Evolutionary conservation across 352 stramenopile species (phyloP), one percentile per base, ranked within the genome.

Genomic region (Pythium graminicola): DNA sequence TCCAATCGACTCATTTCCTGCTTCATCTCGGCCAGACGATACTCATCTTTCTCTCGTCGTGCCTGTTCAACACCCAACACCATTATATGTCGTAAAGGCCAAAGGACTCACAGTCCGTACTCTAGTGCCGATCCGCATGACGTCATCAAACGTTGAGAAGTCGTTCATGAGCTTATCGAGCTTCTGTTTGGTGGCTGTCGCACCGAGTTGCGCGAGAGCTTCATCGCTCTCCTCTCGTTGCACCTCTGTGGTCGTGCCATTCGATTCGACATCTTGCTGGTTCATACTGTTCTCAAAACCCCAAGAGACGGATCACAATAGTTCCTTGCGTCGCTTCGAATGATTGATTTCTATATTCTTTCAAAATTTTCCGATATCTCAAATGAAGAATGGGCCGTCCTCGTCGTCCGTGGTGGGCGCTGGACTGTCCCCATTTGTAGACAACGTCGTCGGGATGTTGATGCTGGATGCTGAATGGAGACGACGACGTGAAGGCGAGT

Each of bases 1-100:
- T 98, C 92, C 9, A 97, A 64, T 0, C 82, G 75, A 43, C 65
- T 82, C 71, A 98, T 95, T 61, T 97, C 85, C 23, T 96, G 83
- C 38, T 83, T 81, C 64, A 98, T 90, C 66, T 97, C 83, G 9
- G 89, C 91, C 28, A 98, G 64, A 11, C 83, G 85, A 62, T 96
- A 79, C 64, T 98, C 91, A 52, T 98, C 90, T 42, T 92, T 90
- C 70, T 98, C 91, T 42, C 88, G 89, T 4, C 93, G 78, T 72
- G 89, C 80, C 79, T 90, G 58, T 17, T 2, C 20, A 56, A 13
- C 36, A 6, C 19, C 29, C 32, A 6, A 48, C 10, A 50, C 39
- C 28, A 23, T 49, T 43, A 43, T 17, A 40, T 29, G 16, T 29
- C 20, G 23, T 33, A 32, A 39, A 39, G 3, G 31, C 31, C 31